phyloP scores from a whole-genome alignment of 1,139 yeast genomes.

The Pichia sp. region DNA sequence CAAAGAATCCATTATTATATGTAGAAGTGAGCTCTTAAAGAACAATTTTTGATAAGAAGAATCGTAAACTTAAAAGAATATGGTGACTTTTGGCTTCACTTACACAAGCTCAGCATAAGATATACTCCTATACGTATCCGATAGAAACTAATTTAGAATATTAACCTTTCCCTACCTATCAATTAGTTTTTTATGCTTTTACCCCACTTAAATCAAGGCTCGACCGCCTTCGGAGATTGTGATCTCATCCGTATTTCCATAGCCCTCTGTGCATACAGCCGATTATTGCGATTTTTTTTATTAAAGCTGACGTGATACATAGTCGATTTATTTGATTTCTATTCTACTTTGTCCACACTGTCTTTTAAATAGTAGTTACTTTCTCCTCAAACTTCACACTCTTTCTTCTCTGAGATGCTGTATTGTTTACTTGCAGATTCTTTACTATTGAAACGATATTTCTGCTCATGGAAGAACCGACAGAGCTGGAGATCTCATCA shows the following conservation, averaged over 20 bases:
- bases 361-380: slow-evolving; percentile 5
- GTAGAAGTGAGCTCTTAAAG: too few relatives aligned
- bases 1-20: slow-evolving; percentile 8
- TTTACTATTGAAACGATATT: slow-evolving; percentile 13
- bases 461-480: slow-evolving; percentile 1
- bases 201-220: background rate
- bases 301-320: background rate
- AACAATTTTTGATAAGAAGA: too few relatives aligned
- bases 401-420: slow-evolving; percentile 23
- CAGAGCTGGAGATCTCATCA: slow-evolving; percentile 7
- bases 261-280: background rate
- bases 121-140: too few relatives aligned
- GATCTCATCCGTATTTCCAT: background rate
- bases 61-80: too few relatives aligned
- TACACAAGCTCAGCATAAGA: too few relatives aligned
- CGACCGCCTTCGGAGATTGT: background rate
- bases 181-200: background rate
- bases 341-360: too few relatives aligned
- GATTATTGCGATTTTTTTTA: background rate
- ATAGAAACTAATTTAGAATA: too few relatives aligned
- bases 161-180: background rate
- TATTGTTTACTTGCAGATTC: slow-evolving; percentile 21
- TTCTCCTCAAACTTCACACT: slow-evolving; percentile 29
- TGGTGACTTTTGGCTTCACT: too few relatives aligned
- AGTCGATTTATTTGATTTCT: background rate